phyloP scores from a whole-genome alignment of 2,329 filamentous ascomycete genomes.

The Metarhizium brunneum region DNA sequence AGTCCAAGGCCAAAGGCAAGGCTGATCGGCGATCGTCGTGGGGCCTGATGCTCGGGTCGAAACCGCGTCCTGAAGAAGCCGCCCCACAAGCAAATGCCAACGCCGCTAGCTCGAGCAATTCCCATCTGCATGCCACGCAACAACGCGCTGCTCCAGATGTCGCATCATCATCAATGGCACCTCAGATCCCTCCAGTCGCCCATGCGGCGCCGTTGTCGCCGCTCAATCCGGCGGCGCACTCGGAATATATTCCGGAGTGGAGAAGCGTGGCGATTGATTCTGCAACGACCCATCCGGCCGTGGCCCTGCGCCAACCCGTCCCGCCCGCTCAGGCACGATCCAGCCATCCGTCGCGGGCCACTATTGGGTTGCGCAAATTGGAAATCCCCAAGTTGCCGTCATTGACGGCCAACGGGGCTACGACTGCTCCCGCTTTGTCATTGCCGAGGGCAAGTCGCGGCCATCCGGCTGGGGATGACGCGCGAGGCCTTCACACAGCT shows the following conservation, averaged over 20 bases:
- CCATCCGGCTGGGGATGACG: neutral
- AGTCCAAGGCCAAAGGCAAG: constrained; percentile 22
- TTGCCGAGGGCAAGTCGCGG: neutral
- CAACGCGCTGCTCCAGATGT: constrained; percentile 8
- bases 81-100: constrained; percentile 9
- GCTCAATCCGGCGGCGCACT: constrained; percentile 3
- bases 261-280: neutral
- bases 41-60: constrained; percentile 25
- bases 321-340: constrained; percentile 1
- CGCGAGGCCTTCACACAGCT: neutral
- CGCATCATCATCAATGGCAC: constrained; percentile 3
- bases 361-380: constrained; percentile 7
- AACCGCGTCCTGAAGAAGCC: constrained; percentile 8
- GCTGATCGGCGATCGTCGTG: constrained; percentile 34
- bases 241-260: neutral
- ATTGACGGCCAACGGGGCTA: neutral
- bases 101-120: neutral
- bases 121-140: neutral
- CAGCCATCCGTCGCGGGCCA: constrained; percentile 4
- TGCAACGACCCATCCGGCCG: neutral
- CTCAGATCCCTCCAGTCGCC: constrained; percentile 2
- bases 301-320: neutral
- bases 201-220: constrained; percentile 7
- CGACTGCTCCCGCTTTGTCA: neutral
- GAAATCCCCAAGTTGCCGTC: constrained; percentile 6